Conservation (phyloP, 495 filamentous ascomycete species). For the Hypoxylon rickii region DNA sequence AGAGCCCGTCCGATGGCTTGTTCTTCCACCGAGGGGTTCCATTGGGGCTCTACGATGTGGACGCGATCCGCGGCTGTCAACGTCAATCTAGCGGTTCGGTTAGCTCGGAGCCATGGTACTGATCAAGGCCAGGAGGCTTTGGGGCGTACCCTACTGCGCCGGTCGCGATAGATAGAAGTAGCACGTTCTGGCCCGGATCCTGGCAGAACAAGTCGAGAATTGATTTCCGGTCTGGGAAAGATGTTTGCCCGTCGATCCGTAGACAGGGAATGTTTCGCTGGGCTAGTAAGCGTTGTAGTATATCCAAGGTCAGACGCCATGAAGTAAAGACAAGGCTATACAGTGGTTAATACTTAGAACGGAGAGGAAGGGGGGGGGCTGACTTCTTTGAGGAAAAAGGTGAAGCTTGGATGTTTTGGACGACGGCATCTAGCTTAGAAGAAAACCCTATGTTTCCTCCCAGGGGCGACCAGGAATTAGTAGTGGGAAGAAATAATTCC, state of each 20-base stretch:
- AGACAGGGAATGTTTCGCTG: neutral
- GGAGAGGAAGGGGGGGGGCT: neutral
- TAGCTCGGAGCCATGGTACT: neutral
- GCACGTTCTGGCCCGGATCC: conserved; percentile 17
- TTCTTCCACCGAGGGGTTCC: conserved; percentile 59
- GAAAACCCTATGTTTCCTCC: neutral
- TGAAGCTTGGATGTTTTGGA: neutral
- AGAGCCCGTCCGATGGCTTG: conserved; percentile 55
- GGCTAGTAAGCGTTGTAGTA: neutral
- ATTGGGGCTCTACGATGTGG: conserved; percentile 58
- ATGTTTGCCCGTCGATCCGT: neutral
- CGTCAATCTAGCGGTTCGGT: conserved; percentile 44
- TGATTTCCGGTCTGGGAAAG: neutral
- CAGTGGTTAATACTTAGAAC: neutral
- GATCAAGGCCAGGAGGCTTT: too few relatives aligned
- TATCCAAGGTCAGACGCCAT: neutral
- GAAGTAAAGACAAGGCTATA: neutral
- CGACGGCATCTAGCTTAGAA: neutral
- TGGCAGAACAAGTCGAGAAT: neutral
- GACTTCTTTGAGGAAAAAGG: neutral
- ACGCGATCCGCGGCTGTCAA: conserved; percentile 53
- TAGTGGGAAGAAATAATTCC: neutral
- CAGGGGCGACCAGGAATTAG: neutral
- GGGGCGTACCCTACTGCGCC: conserved; percentile 56
- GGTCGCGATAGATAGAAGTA: conserved; percentile 60